A percentile compares a stretch with the other conserved stretches of the same genome.
These are phyloP conservation scores for Euphorbia celastroides DNA, from an alignment of 441 rosid genomes.

Conservation along the genomic window DNA sequence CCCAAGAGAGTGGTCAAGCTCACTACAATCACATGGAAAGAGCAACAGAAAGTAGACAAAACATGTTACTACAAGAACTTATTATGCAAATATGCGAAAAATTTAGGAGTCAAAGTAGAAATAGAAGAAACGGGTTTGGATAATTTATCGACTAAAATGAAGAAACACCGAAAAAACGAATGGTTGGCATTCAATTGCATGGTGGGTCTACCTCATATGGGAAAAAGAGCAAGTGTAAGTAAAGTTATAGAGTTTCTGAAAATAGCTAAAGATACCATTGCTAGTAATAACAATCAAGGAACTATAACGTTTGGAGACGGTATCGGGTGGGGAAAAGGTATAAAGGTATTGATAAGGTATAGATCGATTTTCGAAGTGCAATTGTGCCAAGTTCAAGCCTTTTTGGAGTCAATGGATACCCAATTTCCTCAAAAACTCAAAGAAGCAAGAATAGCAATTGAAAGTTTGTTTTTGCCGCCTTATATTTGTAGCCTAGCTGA, in stretches of 20 bases:
- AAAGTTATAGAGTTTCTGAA: not conserved
- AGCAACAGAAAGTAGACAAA: not conserved
- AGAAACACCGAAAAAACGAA: not conserved
- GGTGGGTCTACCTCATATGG: slow-evolving; percentile 3
- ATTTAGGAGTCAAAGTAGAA: not conserved
- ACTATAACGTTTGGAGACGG: slow-evolving; percentile 1
- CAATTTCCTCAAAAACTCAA: not conserved
- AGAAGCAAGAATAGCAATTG: slow-evolving; percentile 1
- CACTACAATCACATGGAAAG: not conserved
- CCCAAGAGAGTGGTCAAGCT: not conserved
- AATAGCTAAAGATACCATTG: not conserved
- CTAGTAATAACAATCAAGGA: not conserved
- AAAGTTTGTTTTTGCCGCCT: not conserved
- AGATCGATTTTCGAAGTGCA: not conserved
- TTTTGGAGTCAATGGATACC: not conserved
- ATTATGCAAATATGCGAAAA: not conserved
- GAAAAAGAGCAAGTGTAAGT: not conserved
- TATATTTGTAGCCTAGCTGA: not conserved
- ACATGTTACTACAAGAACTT: not conserved
- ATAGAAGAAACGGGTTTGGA: not conserved
- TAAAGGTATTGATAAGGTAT: not conserved
- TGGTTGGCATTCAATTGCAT: slow-evolving; percentile 1
- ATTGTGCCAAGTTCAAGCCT: not conserved
- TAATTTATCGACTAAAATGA: not conserved
- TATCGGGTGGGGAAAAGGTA: not conserved